Evolutionary conservation across 352 stramenopile species (phyloP).

Genomic region (Phytophthora ramorum): DNA sequence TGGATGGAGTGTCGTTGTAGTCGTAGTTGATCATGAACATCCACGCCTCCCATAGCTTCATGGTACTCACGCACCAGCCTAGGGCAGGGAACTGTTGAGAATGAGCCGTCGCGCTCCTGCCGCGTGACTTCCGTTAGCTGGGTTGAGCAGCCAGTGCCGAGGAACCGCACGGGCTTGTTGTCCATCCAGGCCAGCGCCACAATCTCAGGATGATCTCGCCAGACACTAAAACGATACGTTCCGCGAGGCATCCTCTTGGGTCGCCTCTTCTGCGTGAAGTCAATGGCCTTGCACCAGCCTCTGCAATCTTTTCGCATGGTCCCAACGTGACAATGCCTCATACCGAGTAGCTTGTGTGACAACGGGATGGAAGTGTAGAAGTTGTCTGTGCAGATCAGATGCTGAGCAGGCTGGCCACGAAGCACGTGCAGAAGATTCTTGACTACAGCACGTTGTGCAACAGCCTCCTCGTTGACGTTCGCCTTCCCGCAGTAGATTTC

Average conservation of each 20-base stretch:
- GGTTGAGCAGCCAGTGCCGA: slow-evolving; percentile 7
- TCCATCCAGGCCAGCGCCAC: slow-evolving; percentile 8
- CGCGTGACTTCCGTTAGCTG: slow-evolving; percentile 1
- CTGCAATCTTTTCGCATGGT: slow-evolving; percentile 8
- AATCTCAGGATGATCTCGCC: neutral
- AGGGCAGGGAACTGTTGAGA: neutral
- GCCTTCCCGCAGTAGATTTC: neutral
- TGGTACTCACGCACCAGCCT: slow-evolving; percentile 7
- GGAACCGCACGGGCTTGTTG: slow-evolving; percentile 1
- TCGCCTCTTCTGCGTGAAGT: slow-evolving; percentile 4
- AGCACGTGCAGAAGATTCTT: slow-evolving; percentile 11
- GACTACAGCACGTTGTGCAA: slow-evolving; percentile 1
- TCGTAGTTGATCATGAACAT: too few species aligned
- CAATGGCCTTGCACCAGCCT: slow-evolving; percentile 4
- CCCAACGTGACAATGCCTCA: slow-evolving; percentile 14
- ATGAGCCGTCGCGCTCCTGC: neutral
- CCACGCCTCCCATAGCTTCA: neutral
- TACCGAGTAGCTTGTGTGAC: slow-evolving; percentile 14
- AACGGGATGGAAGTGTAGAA: slow-evolving; percentile 17
- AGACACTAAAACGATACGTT: neutral
- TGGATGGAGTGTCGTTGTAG: slow-evolving; percentile 24
- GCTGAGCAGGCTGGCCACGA: neutral
- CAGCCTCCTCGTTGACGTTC: neutral
- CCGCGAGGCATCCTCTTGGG: slow-evolving; percentile 2
- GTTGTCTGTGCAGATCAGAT: slow-evolving; percentile 17